Conservation (phyloP, 2,329 filamentous ascomycete genomes). For the Pezicula carpinea region DNA sequence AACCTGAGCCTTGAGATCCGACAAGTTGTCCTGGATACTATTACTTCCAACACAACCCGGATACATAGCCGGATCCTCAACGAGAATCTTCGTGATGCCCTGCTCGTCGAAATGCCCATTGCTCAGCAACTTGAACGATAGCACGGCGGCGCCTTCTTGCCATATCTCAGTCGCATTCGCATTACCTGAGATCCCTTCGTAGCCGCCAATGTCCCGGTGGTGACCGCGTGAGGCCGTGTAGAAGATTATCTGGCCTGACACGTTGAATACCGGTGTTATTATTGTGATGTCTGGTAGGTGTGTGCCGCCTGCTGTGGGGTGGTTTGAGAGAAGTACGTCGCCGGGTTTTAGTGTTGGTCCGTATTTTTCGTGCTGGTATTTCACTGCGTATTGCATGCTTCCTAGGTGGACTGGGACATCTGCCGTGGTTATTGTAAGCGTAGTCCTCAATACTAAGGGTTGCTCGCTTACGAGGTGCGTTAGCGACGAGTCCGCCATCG, state of each 20-base stretch:
- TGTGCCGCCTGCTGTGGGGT: slow-evolving; percentile 73
- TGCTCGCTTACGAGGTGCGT: slow-evolving; percentile 50
- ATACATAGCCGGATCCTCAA: slow-evolving; percentile 67
- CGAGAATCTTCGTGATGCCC: slow-evolving; percentile 57
- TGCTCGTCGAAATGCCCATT: slow-evolving; percentile 73
- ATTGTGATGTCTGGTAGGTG: slow-evolving; percentile 79
- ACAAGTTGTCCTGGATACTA: slow-evolving; percentile 73
- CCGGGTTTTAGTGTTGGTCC: slow-evolving; percentile 68
- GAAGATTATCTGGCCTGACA: slow-evolving; percentile 62
- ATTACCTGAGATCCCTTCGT: slow-evolving; percentile 76
- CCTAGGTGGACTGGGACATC: slow-evolving; percentile 72
- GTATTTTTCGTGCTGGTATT: slow-evolving; percentile 73
- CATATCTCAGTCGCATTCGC: slow-evolving; percentile 62
- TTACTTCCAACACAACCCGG: slow-evolving; percentile 72
- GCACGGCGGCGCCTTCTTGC: slow-evolving; percentile 58
- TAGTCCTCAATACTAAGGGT: too few species aligned
- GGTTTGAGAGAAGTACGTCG: slow-evolving; percentile 76
- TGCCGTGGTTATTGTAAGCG: too few species aligned
- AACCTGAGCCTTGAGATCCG: slow-evolving; percentile 78
- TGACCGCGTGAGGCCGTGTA: slow-evolving; percentile 76
- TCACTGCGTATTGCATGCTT: slow-evolving; percentile 62
- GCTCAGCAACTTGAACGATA: slow-evolving; percentile 63
- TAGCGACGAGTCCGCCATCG: slow-evolving; percentile 68
- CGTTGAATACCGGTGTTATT: slow-evolving; percentile 69
- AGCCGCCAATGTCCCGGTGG: slow-evolving; percentile 78